phyloP scores from a whole-genome alignment of 345 rosid genomes.

The Euclidium syriacum region DNA sequence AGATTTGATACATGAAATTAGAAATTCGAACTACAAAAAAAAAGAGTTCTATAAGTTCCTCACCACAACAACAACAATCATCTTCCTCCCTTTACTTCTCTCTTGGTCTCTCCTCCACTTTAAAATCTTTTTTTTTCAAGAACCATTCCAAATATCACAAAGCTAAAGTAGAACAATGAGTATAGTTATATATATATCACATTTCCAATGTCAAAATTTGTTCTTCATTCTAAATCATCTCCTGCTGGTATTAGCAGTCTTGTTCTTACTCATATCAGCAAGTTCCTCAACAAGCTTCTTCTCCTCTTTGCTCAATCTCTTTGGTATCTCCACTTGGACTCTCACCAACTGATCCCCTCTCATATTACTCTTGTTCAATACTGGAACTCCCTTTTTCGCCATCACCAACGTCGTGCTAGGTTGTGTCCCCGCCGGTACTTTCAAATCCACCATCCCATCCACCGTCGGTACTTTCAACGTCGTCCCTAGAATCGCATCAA shows the following conservation, averaged over 20 bases:
- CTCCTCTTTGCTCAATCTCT: slow-evolving; percentile 86
- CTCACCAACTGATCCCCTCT: slow-evolving; percentile 97
- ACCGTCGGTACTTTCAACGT: slow-evolving; percentile 80
- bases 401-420: slow-evolving; percentile 86
- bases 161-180: slow-evolving; percentile 7
- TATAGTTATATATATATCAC: not conserved
- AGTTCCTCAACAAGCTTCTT: slow-evolving; percentile 81
- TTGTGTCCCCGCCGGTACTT: slow-evolving; percentile 89
- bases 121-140: not conserved
- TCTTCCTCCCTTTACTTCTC: not conserved
- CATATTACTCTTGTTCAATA: slow-evolving; percentile 75
- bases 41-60: not conserved
- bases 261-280: slow-evolving; percentile 81
- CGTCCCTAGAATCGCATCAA: slow-evolving; percentile 89
- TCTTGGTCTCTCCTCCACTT: not conserved
- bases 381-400: slow-evolving; percentile 96
- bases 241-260: slow-evolving; percentile 52
- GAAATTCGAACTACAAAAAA: not conserved
- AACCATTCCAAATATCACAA: not conserved
- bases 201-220: slow-evolving; percentile 23
- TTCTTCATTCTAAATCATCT: slow-evolving; percentile 35
- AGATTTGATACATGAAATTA: too few relatives aligned
- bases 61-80: slow-evolving; percentile 8
- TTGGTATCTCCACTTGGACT: slow-evolving; percentile 96
- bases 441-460: slow-evolving; percentile 86